These are phyloP conservation scores for Chlamydomonas reinhardtii DNA, from an alignment of 163 green algal genomes.

Conservation along the genomic window DNA sequence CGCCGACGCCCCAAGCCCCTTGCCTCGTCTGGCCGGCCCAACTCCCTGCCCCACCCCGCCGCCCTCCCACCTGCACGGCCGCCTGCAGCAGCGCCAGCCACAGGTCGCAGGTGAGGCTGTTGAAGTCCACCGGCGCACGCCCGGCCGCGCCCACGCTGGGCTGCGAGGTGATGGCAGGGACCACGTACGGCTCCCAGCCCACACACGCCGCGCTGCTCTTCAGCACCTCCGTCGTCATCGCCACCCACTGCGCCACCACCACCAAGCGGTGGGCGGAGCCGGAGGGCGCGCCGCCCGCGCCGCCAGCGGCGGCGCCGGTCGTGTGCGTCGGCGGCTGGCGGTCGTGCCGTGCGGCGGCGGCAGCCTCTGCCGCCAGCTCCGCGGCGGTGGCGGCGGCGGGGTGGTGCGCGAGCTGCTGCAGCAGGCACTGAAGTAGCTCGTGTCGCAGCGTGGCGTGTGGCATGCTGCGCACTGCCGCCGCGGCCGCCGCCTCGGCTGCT, in stretches of 20 bases:
- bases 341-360: conserved; percentile 39
- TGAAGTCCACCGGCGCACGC: conserved; percentile 35
- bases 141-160: background rate
- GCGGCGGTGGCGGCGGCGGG: conserved; percentile 25
- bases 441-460: conserved; percentile 37
- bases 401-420: conserved; percentile 32
- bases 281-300: background rate
- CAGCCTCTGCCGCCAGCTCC: conserved; percentile 12
- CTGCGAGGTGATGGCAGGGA: conserved; percentile 31
- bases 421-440: conserved; percentile 44
- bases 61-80: background rate
- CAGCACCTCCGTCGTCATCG: conserved; percentile 26
- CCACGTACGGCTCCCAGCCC: conserved; percentile 40
- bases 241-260: conserved; percentile 16
- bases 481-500: background rate
- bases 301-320: background rate
- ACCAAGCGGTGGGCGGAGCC: background rate
- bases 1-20: too few relatives aligned
- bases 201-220: background rate
- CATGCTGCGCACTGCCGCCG: background rate
- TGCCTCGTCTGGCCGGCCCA: too few relatives aligned
- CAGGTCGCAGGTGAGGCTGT: conserved; percentile 26
- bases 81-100: conserved; percentile 42
- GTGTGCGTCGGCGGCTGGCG: conserved; percentile 20
- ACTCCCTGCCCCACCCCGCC: too few relatives aligned